phyloP scores from a whole-genome alignment of 129 eudicot species.

The Ambrosia artemisiifolia region DNA sequence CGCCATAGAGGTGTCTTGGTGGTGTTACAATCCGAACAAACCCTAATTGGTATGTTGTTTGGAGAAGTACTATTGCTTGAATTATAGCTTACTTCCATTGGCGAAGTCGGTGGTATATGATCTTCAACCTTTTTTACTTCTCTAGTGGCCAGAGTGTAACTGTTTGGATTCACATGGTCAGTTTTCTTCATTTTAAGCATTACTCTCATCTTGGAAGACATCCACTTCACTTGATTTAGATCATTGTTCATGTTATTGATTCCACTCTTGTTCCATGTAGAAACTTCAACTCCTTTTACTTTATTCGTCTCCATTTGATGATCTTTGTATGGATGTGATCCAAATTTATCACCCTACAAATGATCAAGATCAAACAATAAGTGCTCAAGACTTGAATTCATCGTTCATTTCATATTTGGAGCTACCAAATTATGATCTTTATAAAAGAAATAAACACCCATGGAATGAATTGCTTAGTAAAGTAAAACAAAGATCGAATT shows the following conservation, averaged over 20 bases:
- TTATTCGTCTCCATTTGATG: slow-evolving; percentile 23
- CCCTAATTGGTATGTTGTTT: slow-evolving; percentile 35
- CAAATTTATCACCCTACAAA: slow-evolving; percentile 42
- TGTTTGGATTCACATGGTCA: slow-evolving; percentile 26
- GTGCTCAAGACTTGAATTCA: slow-evolving; percentile 4
- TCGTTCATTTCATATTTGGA: not conserved
- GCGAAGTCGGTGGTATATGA: slow-evolving; percentile 18
- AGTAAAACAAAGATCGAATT: too few relatives aligned
- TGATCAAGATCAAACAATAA: slow-evolving; percentile 27
- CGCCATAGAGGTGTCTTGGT: slow-evolving; percentile 72
- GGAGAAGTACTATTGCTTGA: slow-evolving; percentile 40
- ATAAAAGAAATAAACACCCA: not conserved
- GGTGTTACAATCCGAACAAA: slow-evolving; percentile 59
- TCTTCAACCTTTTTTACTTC: slow-evolving; percentile 17
- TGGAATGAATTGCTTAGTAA: not conserved
- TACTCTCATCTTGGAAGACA: slow-evolving; percentile 67
- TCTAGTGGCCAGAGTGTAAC: not conserved
- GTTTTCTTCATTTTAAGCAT: slow-evolving; percentile 58
- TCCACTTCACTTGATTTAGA: slow-evolving; percentile 54
- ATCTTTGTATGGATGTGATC: slow-evolving; percentile 34
- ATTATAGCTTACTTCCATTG: slow-evolving; percentile 39
- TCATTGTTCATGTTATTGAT: slow-evolving; percentile 14
- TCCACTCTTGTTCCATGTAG: slow-evolving; percentile 49
- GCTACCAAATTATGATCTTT: too few relatives aligned
- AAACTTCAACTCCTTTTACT: slow-evolving; percentile 33